Conservation (phyloP, 805 yeast genomes). For the Nakazawaea anatomiae region DNA sequence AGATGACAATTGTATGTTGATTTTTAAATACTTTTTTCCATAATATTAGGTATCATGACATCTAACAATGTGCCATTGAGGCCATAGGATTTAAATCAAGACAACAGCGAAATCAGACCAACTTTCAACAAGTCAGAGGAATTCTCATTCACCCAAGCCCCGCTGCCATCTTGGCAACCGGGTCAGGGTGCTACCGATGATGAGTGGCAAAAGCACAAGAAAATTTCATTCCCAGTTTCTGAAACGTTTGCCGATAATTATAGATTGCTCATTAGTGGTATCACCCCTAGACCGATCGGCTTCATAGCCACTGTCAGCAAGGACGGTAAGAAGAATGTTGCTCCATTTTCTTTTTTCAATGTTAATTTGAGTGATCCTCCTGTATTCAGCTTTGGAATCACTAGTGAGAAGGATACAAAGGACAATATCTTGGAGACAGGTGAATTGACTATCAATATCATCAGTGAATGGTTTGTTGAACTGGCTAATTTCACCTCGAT, state of each 20-base stretch:
- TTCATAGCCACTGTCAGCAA: conserved; percentile 42
- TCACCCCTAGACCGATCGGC: conserved; percentile 59
- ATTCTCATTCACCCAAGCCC: conserved; percentile 11
- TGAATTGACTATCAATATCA: conserved; percentile 51
- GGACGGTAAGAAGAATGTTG: conserved; percentile 41
- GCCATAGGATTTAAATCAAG: conserved; percentile 5
- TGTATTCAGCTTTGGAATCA: conserved; percentile 43
- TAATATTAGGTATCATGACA: not conserved
- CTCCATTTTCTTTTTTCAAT: conserved; percentile 57
- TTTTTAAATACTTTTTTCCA: not conserved
- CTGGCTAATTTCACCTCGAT: conserved; percentile 51
- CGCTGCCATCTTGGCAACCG: conserved; percentile 34
- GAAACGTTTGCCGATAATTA: conserved; percentile 42
- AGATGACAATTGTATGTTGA: not conserved
- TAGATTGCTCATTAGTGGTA: conserved; percentile 41
- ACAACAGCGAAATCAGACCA: conserved; percentile 8
- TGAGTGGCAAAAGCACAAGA: conserved; percentile 39
- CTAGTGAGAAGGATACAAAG: conserved; percentile 48
- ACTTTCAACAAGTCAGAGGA: conserved; percentile 3
- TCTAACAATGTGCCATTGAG: no score
- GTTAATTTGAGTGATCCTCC: conserved; percentile 52
- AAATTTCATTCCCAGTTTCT: conserved; percentile 44
- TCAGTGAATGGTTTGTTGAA: conserved; percentile 60
- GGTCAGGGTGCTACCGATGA: conserved; percentile 42
- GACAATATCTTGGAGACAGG: conserved; percentile 41